Base-by-base conservation (phyloP, 2,329 filamentous ascomycete genomes). In the Westerdykella sp. region DNA sequence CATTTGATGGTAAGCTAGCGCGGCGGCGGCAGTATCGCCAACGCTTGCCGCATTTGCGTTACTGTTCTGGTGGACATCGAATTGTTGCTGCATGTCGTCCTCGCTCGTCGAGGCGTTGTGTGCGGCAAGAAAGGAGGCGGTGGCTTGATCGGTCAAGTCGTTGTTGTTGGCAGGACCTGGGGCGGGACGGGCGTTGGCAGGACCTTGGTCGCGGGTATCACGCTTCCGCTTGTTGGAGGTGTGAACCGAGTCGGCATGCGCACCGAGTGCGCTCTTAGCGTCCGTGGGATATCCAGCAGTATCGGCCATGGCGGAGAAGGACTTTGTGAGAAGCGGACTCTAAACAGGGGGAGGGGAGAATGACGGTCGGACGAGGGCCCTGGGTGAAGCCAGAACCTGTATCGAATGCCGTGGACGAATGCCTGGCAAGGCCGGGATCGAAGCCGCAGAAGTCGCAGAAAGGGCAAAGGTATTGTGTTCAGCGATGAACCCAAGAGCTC, bases 11-110 rank as follows among this genome's bases (percentile, higher is more conserved):
- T 76, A 77, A 13, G 69, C 68, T 47, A 74, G 64, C 5, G 73
- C 73, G 12, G 80, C 80, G 15, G 78, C 79, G 39, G 80, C 80
- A 34, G 80, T 83, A 38, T 81, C 80, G 51, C 69, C 73, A 11
- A 72, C 71, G 48, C 64, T 73, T 30, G 70, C 68, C 59, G 62
- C 73, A 59, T 69, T 72, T 43, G 71, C 66, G 35, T 74, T 68
- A 43, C 75, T 76, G 50, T 79, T 80, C 48, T 78, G 76, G 38
- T 73, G 70, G 9, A 64, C 57, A 48, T 69, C 67, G 42, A 71
- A 69, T 34, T 59, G 58, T 42, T 65, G 60, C 45, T 69, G 64
- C 61, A 71, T 71, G 34, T 71, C 67, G 49, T 68, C 63, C 35
- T 71, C 65, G 52, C 58, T 59, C 41, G 59, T 53, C 40, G 63